Conservation (phyloP, 768 basidiomycete genomes). For the Russula earlei region DNA sequence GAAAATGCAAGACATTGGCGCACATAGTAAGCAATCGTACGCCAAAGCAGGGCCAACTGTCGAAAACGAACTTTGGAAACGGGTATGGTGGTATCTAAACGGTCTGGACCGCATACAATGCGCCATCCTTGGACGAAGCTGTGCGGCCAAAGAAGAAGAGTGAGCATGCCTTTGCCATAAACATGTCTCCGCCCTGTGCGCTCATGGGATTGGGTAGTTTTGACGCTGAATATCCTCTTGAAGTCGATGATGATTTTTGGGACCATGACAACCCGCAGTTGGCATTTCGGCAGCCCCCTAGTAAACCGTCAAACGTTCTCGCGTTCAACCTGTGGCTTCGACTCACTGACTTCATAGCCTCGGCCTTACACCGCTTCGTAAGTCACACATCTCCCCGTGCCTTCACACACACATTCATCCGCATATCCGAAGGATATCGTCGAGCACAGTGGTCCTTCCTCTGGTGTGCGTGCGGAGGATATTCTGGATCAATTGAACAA, state of each 20-base stretch:
- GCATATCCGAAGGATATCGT: neutral
- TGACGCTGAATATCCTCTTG: conserved; percentile 40
- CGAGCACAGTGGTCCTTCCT: conserved; percentile 1
- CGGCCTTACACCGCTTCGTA: conserved; percentile 37
- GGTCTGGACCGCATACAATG: conserved; percentile 50
- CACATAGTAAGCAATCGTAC: conserved; percentile 34
- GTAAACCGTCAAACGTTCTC: conserved; percentile 31
- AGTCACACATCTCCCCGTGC: conserved; percentile 12
- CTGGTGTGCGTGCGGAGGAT: conserved; percentile 23
- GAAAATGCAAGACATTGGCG: conserved; percentile 51
- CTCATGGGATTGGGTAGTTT: conserved; percentile 26
- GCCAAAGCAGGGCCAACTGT: conserved; percentile 22
- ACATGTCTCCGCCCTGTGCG: neutral
- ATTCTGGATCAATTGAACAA: conserved; percentile 38
- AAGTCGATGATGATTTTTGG: conserved; percentile 53
- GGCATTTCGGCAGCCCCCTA: conserved; percentile 40
- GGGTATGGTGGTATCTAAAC: conserved; percentile 48
- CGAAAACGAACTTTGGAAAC: conserved; percentile 43
- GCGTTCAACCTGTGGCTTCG: conserved; percentile 37
- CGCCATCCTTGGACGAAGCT: conserved; percentile 45
- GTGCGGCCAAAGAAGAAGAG: conserved; percentile 58
- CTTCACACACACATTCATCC: neutral
- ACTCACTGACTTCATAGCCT: conserved; percentile 38
- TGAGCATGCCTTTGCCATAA: conserved; percentile 28
- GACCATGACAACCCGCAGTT: conserved; percentile 30